Evolutionary conservation across 805 yeast species (phyloP).

Genomic region (Cyberlindnera lachancei): DNA sequence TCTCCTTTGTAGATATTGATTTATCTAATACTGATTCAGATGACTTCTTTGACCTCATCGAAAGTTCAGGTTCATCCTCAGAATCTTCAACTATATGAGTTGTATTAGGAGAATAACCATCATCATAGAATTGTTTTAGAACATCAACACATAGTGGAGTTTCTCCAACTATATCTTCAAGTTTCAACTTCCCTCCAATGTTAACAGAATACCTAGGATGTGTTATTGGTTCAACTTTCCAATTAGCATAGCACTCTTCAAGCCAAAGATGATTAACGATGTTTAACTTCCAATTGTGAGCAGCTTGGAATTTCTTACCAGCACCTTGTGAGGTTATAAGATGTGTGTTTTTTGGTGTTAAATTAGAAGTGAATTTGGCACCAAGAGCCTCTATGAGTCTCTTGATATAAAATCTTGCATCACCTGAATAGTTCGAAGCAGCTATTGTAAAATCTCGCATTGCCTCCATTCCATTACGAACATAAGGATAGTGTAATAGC

Average conservation of each 20-base stretch:
- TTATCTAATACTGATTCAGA: background rate
- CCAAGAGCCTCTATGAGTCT: slow-evolving; percentile 61
- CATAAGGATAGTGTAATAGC: slow-evolving; percentile 65
- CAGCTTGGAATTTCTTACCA: slow-evolving; percentile 75
- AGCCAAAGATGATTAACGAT: slow-evolving; percentile 82
- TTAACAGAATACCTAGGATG: slow-evolving; percentile 39
- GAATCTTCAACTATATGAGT: slow-evolving; percentile 19
- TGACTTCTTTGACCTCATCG: background rate
- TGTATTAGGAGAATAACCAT: slow-evolving; percentile 17
- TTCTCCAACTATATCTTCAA: slow-evolving; percentile 45
- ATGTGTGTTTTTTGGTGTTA: slow-evolving; percentile 61
- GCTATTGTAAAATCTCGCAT: slow-evolving; percentile 52
- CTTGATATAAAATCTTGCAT: slow-evolving; percentile 67
- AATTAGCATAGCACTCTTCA: slow-evolving; percentile 65
- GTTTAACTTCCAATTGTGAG: slow-evolving; percentile 56
- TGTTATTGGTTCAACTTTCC: slow-evolving; percentile 45
- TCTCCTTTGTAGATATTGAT: too few species aligned
- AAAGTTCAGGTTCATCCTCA: slow-evolving; percentile 11
- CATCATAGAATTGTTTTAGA: slow-evolving; percentile 32
- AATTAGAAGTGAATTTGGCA: slow-evolving; percentile 61
- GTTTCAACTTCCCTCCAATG: slow-evolving; percentile 5
- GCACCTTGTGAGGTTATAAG: slow-evolving; percentile 56
- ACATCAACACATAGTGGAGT: slow-evolving; percentile 37
- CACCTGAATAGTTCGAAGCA: slow-evolving; percentile 80
- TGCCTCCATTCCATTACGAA: slow-evolving; percentile 39